Conservation (phyloP, 2,329 filamentous ascomycete genomes). For the Orbilia brochopaga region DNA sequence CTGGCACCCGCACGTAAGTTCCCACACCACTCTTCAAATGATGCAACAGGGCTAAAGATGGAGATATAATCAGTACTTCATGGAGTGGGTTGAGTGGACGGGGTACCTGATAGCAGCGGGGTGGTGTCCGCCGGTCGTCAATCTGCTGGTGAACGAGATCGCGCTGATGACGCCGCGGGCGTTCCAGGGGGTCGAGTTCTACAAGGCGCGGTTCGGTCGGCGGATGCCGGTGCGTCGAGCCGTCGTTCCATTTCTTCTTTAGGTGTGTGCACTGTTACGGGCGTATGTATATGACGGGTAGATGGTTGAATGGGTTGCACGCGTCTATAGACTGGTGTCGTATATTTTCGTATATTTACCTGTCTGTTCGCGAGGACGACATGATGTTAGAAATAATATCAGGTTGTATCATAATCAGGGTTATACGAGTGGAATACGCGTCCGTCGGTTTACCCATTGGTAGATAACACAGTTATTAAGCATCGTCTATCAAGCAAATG, state of each 20-base stretch:
- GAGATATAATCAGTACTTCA: constrained; percentile 67
- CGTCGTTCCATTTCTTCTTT: constrained; percentile 53
- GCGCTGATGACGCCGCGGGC: constrained; percentile 89
- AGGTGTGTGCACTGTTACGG: background rate
- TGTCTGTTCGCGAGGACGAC: no score
- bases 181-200: constrained; percentile 81
- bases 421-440: no score
- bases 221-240: constrained; percentile 62
- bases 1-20: constrained; percentile 74
- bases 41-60: background rate
- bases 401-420: no score
- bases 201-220: constrained; percentile 82
- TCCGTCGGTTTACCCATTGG: no score
- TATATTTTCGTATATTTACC: no score
- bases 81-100: constrained; percentile 94
- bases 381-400: no score
- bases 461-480: no score
- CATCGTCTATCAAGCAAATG: no score
- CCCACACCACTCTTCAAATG: background rate
- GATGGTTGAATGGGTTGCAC: no score
- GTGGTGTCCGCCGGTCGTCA: constrained; percentile 72
- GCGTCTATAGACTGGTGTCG: no score
- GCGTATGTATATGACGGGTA: background rate
- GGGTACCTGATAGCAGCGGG: constrained; percentile 82
- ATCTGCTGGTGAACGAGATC: constrained; percentile 85